Conservation (phyloP, 257 asterid genomes). For the Echium plantagineum region DNA sequence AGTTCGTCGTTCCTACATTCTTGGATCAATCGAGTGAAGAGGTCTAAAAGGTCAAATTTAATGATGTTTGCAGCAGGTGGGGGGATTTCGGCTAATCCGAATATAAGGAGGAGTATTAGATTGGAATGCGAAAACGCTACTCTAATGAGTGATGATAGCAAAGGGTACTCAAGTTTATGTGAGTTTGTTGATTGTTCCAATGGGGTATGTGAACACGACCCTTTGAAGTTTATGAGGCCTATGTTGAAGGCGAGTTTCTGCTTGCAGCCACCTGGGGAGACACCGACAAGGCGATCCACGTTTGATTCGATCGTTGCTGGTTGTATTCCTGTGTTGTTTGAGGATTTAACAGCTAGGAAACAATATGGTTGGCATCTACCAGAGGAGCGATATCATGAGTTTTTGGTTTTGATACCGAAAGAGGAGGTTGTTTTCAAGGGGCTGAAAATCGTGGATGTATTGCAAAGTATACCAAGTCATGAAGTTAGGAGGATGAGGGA, state of each 20-base stretch:
- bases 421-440: too few relatives aligned
- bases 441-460: too few relatives aligned
- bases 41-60: slow-evolving; percentile 38
- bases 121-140: slow-evolving; percentile 55
- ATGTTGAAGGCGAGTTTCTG: too few relatives aligned
- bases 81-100: slow-evolving; percentile 77
- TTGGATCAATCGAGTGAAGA: slow-evolving; percentile 53
- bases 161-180: slow-evolving; percentile 42
- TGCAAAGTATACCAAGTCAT: too few relatives aligned
- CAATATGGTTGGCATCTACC: slow-evolving; percentile 80
- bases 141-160: slow-evolving; percentile 14
- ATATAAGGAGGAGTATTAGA: slow-evolving; percentile 67
- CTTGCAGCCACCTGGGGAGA: too few relatives aligned
- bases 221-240: too few relatives aligned
- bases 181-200: slow-evolving; percentile 86
- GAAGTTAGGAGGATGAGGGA: too few relatives aligned
- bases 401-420: too few relatives aligned
- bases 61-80: slow-evolving; percentile 87
- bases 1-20: slow-evolving; percentile 40
- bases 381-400: slow-evolving; percentile 52
- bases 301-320: slow-evolving; percentile 78
- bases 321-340: slow-evolving; percentile 91
- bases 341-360: slow-evolving; percentile 56
- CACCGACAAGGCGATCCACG: too few relatives aligned
- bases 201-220: slow-evolving; percentile 81